phyloP scores from a whole-genome alignment of 306 rosid genomes.

The Lotus japonicus region DNA sequence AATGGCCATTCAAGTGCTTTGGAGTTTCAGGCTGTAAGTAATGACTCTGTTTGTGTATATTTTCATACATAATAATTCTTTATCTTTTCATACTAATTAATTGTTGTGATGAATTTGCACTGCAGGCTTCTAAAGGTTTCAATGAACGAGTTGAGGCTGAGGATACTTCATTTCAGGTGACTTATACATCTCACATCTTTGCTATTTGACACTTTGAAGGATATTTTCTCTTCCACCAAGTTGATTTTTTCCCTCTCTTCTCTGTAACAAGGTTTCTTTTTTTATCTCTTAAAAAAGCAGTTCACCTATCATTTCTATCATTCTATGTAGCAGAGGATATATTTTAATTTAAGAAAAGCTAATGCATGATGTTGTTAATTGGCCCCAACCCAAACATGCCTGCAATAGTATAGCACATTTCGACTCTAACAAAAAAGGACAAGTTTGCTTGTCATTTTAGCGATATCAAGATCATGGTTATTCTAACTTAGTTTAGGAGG shows the following conservation, averaged over 20 bases:
- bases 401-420: neutral
- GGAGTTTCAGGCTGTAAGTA: slow-evolving; percentile 52
- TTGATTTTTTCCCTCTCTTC: neutral
- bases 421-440: neutral
- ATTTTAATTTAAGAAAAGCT: neutral
- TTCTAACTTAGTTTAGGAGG: neutral
- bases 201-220: neutral
- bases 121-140: slow-evolving; percentile 56
- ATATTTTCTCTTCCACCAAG: neutral
- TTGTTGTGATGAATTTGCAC: slow-evolving; percentile 8
- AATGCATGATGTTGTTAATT: neutral
- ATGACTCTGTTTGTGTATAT: slow-evolving; percentile 15
- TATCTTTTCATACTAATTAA: neutral
- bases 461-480: neutral
- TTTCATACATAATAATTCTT: neutral
- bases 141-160: slow-evolving; percentile 42
- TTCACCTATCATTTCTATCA: neutral
- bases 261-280: neutral
- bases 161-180: slow-evolving; percentile 68
- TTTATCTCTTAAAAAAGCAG: neutral
- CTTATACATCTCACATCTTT: neutral
- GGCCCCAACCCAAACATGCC: neutral
- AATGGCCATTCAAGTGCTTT: slow-evolving; percentile 51
- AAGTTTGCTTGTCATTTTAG: neutral
- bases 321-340: neutral